Base-by-base conservation (phyloP, 208 protist species). In the Trypanosoma caninum region DNA sequence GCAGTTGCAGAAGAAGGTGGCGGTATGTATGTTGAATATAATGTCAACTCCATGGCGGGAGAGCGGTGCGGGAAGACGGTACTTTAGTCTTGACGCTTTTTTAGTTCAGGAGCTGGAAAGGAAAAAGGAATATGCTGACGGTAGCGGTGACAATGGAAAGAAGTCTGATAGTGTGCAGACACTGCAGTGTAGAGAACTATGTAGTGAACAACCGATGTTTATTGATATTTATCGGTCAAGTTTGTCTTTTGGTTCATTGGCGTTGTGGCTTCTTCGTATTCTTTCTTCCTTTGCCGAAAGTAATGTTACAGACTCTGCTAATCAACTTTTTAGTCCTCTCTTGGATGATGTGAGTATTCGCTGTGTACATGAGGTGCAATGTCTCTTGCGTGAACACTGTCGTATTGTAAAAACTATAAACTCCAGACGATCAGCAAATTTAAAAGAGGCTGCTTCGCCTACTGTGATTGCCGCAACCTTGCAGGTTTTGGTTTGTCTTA, bases 331-430 rank as follows among this genome's bases (percentile, higher is more conserved):
- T 67, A 76, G 80, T 16, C 86, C 84, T 16, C 69, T 96, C 34
- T 59, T 76, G 25, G 86, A 92, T 56, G 89, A 96, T 69, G 86
- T 96, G 8, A 66, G 89, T 56, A 52, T 68, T 34, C 70, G 76
- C 11, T 89, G 80, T 46, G 78, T 91, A 14, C 54, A 72, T 10
- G 82, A 93, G 65, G 72, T 93, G 14, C 72, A 76, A 27, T 50
- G 62, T 6, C 65, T 84, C 10, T 54, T 96, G 2, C 46, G 57
- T 18, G 82, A 93, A 51, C 85, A 93, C 69, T 77, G 90, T 31
- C 79, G 86, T 27, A 69, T 80, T 11, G 79, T 96, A 35, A 80
- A 81, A 58, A 66, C 74, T 2, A 66, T 64, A 59, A 89, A 80
- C 64, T 71, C 89, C 3, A 73, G 86, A 14, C 86, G 86, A 42